Conservation (phyloP, 495 filamentous ascomycete species). For the Neurospora discreta region DNA sequence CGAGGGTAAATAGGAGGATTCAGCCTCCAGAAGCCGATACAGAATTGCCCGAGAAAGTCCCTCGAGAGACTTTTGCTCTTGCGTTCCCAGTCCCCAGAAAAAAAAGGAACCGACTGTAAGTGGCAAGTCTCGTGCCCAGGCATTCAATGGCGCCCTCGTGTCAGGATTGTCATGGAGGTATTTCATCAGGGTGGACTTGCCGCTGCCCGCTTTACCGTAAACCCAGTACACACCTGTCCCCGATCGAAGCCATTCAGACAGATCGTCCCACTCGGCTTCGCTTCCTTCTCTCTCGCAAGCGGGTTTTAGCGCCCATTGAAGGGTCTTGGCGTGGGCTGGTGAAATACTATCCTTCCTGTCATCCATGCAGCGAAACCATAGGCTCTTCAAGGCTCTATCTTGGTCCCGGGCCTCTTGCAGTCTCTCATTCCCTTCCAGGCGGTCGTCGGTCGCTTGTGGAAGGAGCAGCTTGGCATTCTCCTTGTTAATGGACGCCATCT, state of each 20-base stretch:
- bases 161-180: neutral
- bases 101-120: neutral
- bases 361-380: neutral
- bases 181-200: slow-evolving; percentile 1
- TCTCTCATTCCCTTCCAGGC: neutral
- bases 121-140: slow-evolving; percentile 10
- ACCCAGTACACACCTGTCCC: neutral
- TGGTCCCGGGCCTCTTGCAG: neutral
- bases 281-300: neutral
- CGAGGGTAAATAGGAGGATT: neutral
- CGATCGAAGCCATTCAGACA: neutral
- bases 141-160: neutral
- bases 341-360: neutral
- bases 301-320: neutral
- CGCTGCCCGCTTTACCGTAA: neutral
- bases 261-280: neutral
- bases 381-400: neutral
- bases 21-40: neutral
- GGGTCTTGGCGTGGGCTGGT: neutral
- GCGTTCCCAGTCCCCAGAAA: neutral
- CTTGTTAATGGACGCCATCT: neutral
- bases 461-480: neutral
- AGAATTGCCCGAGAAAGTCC: neutral
- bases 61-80: neutral
- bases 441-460: neutral